These are phyloP conservation scores for Astraeus odoratus DNA, from an alignment of 768 basidiomycete species.

Conservation along the genomic window DNA sequence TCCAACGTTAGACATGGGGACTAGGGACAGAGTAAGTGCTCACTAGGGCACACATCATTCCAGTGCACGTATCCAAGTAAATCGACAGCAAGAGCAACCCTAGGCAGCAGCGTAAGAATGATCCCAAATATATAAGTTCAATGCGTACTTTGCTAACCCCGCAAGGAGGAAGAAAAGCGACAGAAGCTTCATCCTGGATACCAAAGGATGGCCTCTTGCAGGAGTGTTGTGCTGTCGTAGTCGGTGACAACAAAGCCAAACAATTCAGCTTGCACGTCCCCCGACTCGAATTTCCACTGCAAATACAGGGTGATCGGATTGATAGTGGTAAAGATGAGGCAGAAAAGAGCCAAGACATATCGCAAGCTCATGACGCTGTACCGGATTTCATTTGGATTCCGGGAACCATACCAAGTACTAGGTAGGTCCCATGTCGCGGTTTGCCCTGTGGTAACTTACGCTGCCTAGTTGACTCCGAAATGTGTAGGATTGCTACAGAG, in stretches of 20 bases:
- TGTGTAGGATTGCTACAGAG: constrained; percentile 62
- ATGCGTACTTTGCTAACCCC: background rate
- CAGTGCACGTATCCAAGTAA: constrained; percentile 51
- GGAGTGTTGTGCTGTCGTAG: no score
- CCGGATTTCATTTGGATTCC: constrained; percentile 79
- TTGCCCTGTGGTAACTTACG: background rate
- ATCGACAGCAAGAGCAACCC: constrained; percentile 36
- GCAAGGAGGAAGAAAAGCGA: background rate
- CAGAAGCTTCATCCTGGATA: background rate
- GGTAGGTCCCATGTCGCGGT: constrained; percentile 41
- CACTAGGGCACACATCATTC: constrained; percentile 58
- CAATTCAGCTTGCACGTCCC: no score
- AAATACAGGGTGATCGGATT: no score
- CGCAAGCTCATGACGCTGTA: constrained; percentile 92
- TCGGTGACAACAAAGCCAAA: no score
- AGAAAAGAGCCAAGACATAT: constrained; percentile 93
- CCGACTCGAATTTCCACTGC: no score
- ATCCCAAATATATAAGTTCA: background rate
- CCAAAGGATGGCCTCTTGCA: no score
- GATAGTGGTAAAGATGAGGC: constrained; percentile 55
- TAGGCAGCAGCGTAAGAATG: background rate
- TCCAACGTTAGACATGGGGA: background rate
- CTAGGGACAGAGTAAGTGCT: background rate
- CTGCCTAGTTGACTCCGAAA: constrained; percentile 72
- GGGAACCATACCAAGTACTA: constrained; percentile 90